phyloP scores from a whole-genome alignment of 345 rosid species.

The Erucastrum elatum region DNA sequence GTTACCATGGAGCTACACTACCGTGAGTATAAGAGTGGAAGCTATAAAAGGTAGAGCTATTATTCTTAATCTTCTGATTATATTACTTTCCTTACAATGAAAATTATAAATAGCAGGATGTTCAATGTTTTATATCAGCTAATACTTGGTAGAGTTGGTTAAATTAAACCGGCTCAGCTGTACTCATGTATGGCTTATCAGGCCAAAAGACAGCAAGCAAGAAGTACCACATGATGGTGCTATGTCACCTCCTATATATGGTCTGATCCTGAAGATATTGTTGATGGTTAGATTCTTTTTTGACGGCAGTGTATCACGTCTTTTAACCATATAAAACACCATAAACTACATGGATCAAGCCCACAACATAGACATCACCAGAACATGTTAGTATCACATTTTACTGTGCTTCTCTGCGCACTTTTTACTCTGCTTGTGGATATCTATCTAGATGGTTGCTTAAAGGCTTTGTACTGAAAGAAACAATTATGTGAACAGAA shows the following conservation, averaged over 20 bases:
- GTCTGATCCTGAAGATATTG: too few species aligned
- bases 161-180: not conserved
- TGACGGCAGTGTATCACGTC: too few species aligned
- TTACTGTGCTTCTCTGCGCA: not conserved
- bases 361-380: too few species aligned
- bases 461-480: constrained; percentile 54
- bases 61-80: not conserved
- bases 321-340: too few species aligned
- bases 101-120: not conserved
- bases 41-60: not conserved
- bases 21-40: not conserved
- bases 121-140: not conserved
- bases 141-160: not conserved
- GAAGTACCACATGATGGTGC: too few species aligned
- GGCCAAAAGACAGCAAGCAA: too few species aligned
- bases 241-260: too few species aligned
- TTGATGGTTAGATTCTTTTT: too few species aligned
- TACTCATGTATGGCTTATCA: too few species aligned
- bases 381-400: constrained; percentile 53
- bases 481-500: constrained; percentile 45
- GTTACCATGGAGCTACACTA: not conserved
- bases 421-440: constrained; percentile 16
- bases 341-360: too few species aligned
- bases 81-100: not conserved
- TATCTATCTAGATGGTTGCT: constrained; percentile 51